Conservation (phyloP, 1,284 basidiomycete genomes). For the Irpex sp. region DNA sequence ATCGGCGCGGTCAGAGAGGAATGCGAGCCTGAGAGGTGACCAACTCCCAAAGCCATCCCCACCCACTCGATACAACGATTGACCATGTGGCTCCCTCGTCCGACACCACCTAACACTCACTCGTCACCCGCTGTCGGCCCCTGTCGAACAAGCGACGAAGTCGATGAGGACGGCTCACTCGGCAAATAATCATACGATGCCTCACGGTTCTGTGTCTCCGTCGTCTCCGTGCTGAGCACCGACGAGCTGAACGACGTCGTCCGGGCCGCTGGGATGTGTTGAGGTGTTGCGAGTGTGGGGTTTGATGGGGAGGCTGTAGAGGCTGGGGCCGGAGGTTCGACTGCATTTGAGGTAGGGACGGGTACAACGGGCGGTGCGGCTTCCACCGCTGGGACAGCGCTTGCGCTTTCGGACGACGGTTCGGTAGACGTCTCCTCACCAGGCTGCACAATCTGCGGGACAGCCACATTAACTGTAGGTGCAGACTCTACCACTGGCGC, state of each 20-base stretch:
- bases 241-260: slow-evolving; percentile 27
- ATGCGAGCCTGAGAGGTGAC: no score
- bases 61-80: no score
- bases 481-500: background rate
- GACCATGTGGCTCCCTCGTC: no score
- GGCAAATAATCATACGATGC: slow-evolving; percentile 32
- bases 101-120: background rate
- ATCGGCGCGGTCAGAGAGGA: no score
- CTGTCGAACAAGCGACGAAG: slow-evolving; percentile 26
- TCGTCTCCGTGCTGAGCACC: slow-evolving; percentile 16
- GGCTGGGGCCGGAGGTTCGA: background rate
- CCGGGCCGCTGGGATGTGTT: slow-evolving; percentile 2
- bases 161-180: slow-evolving; percentile 33
- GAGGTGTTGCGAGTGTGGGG: background rate
- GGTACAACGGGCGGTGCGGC: background rate
- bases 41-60: no score
- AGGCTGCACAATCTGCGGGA: background rate
- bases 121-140: background rate
- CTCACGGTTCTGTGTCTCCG: slow-evolving; percentile 19
- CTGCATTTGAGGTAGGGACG: background rate
- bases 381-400: background rate
- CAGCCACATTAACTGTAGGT: background rate
- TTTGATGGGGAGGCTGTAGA: background rate
- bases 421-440: slow-evolving; percentile 12
- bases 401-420: background rate